Evolutionary conservation across 805 yeast genomes (phyloP).

Genomic region (Lipomyces chichibuensis): DNA sequence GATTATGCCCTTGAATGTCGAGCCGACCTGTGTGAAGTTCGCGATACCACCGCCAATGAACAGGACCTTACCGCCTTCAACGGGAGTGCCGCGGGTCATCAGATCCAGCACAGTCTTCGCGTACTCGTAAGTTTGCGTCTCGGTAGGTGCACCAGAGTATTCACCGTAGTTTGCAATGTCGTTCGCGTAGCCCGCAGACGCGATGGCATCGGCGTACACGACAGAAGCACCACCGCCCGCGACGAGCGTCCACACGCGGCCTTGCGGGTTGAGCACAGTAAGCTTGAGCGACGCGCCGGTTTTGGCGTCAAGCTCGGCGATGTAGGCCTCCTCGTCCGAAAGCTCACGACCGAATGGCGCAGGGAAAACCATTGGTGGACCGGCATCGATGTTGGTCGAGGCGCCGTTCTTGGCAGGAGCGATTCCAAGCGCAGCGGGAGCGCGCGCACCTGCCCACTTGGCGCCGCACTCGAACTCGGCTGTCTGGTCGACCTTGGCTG

Average conservation of each 20-base stretch:
- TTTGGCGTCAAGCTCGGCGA: constrained; percentile 54
- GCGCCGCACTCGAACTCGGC: constrained; percentile 56
- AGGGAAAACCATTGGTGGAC: constrained; percentile 55
- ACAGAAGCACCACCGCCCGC: constrained; percentile 56
- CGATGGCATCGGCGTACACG: constrained; percentile 54
- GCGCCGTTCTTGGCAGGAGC: constrained; percentile 32
- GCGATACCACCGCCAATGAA: constrained; percentile 55
- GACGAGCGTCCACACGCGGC: constrained; percentile 53
- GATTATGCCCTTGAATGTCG: constrained; percentile 55
- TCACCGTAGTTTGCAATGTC: constrained; percentile 55
- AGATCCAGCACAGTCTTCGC: constrained; percentile 53
- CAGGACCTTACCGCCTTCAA: constrained; percentile 47
- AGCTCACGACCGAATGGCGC: constrained; percentile 54
- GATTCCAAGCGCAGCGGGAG: constrained; percentile 49
- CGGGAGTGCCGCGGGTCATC: constrained; percentile 50
- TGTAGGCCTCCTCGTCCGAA: constrained; percentile 52
- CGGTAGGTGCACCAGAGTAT: constrained; percentile 55
- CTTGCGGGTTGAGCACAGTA: constrained; percentile 50
- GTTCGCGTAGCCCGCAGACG: constrained; percentile 51
- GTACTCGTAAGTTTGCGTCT: constrained; percentile 52
- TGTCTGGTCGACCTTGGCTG: constrained; percentile 54
- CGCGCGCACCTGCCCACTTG: constrained; percentile 54
- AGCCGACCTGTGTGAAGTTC: constrained; percentile 53
- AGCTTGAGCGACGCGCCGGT: constrained; percentile 54
- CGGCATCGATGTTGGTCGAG: constrained; percentile 47